Conservation (phyloP, 805 yeast species). For the Huiozyma naganishii region DNA sequence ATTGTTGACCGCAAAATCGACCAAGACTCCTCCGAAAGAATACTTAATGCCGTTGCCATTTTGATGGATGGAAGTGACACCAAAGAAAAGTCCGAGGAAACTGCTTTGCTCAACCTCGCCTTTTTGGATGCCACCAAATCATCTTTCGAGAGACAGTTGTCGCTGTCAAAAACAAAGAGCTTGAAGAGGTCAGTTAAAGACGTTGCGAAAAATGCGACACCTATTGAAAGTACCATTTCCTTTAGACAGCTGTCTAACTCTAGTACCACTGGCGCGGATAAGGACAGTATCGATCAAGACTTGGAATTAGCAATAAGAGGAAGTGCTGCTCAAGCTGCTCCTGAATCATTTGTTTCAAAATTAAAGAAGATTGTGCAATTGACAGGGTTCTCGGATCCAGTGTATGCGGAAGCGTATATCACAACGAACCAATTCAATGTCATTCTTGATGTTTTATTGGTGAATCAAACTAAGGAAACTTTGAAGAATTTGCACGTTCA, state of each 20-base stretch:
- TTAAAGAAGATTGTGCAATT: slow-evolving; percentile 81
- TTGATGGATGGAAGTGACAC: slow-evolving; percentile 50
- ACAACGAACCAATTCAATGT: slow-evolving; percentile 96
- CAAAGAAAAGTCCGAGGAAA: slow-evolving; percentile 32
- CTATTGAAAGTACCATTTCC: slow-evolving; percentile 64
- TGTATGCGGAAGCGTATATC: slow-evolving; percentile 93
- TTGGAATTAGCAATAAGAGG: slow-evolving; percentile 40
- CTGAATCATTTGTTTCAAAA: slow-evolving; percentile 60
- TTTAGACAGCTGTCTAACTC: slow-evolving; percentile 67
- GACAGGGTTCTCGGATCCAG: slow-evolving; percentile 98
- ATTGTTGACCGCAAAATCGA: slow-evolving; percentile 68
- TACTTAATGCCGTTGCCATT: slow-evolving; percentile 74
- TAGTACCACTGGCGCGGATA: slow-evolving; percentile 27
- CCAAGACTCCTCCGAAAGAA: slow-evolving; percentile 94
- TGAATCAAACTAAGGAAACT: slow-evolving; percentile 87
- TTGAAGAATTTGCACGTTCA: slow-evolving; percentile 86
- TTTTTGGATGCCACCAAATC: slow-evolving; percentile 81
- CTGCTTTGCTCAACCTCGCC: slow-evolving; percentile 41
- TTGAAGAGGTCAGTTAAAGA: slow-evolving; percentile 46
- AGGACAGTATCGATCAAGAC: slow-evolving; percentile 48
- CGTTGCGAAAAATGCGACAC: slow-evolving; percentile 53
- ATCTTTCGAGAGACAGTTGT: slow-evolving; percentile 69
- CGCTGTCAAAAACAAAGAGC: slow-evolving; percentile 45
- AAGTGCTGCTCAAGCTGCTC: slow-evolving; percentile 33
- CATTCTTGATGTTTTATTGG: slow-evolving; percentile 83